Evolutionary conservation across 2,329 filamentous ascomycete genomes (phyloP).

Genomic region (Chaetomium olivaceum): DNA sequence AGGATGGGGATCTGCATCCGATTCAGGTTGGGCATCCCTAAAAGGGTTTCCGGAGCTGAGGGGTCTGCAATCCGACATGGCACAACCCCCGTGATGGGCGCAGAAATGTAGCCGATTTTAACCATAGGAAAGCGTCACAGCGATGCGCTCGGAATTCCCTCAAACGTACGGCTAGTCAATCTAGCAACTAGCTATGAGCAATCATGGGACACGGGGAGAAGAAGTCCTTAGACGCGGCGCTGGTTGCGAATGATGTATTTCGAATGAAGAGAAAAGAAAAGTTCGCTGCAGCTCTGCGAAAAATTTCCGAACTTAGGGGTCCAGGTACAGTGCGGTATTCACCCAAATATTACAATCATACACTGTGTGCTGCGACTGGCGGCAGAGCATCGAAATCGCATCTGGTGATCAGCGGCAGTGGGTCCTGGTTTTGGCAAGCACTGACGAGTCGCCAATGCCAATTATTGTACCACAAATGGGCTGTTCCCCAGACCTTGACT

Average conservation of each 20-base stretch:
- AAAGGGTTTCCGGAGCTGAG: not conserved
- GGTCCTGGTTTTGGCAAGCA: not conserved
- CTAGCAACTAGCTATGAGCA: slow-evolving; percentile 34
- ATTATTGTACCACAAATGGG: too few relatives aligned
- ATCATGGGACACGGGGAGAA: slow-evolving; percentile 29
- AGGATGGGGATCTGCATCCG: not conserved
- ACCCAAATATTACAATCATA: not conserved
- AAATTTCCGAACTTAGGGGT: slow-evolving; percentile 8
- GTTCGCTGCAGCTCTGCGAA: not conserved
- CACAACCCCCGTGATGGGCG: not conserved
- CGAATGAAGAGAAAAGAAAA: slow-evolving; percentile 21
- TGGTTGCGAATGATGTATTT: slow-evolving; percentile 33
- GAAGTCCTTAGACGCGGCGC: slow-evolving; percentile 34
- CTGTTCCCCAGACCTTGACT: too few relatives aligned
- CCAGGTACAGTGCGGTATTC: slow-evolving; percentile 16
- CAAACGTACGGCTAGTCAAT: slow-evolving; percentile 33
- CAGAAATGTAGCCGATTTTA: slow-evolving; percentile 32
- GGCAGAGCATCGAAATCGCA: not conserved
- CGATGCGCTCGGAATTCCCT: slow-evolving; percentile 33
- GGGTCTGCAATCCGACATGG: not conserved
- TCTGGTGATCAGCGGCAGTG: not conserved
- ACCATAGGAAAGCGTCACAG: slow-evolving; percentile 37
- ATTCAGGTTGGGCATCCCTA: not conserved
- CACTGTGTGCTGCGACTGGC: not conserved
- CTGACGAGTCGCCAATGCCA: too few relatives aligned